These are phyloP conservation scores for Neurospora hispaniola DNA, from an alignment of 495 filamentous ascomycete genomes.

Conservation along the genomic window DNA sequence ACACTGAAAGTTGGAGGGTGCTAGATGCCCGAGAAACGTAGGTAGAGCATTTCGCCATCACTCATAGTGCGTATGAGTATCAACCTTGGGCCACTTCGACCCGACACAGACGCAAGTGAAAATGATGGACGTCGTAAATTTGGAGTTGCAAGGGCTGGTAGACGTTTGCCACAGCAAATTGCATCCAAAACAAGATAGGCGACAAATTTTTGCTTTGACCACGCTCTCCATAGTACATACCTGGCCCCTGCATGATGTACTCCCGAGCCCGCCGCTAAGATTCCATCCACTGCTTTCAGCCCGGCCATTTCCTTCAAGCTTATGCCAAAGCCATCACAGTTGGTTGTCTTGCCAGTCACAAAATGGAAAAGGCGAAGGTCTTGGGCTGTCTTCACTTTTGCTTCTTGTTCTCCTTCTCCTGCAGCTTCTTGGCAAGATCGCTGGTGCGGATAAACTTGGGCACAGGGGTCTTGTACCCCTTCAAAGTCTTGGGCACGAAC, in stretches of 20 bases:
- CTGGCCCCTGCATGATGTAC: neutral
- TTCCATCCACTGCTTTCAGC: neutral
- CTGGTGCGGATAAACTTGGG: slow-evolving; percentile 37
- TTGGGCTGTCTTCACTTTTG: slow-evolving; percentile 16
- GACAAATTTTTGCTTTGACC: neutral
- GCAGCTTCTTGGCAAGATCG: slow-evolving; percentile 30
- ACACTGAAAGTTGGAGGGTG: neutral
- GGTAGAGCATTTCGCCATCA: neutral
- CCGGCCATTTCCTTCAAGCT: neutral
- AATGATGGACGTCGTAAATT: neutral
- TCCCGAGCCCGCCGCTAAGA: neutral
- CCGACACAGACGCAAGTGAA: neutral
- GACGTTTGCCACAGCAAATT: neutral
- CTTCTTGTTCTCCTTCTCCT: slow-evolving; percentile 24
- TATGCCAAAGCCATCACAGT: neutral
- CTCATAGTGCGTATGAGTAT: neutral
- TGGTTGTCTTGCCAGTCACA: neutral
- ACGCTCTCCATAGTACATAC: neutral
- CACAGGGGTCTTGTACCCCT: slow-evolving; percentile 23
- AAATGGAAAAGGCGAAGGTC: neutral
- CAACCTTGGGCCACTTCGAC: neutral
- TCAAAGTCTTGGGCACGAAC: slow-evolving; percentile 56
- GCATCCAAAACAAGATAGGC: neutral
- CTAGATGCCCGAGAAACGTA: neutral
- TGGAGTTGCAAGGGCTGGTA: neutral